Percentiles rank a stretch among this genome's conserved stretches.
These are phyloP conservation scores for Bryoglossum gracile DNA, from an alignment of 495 filamentous ascomycete species.

Conservation along the genomic window DNA sequence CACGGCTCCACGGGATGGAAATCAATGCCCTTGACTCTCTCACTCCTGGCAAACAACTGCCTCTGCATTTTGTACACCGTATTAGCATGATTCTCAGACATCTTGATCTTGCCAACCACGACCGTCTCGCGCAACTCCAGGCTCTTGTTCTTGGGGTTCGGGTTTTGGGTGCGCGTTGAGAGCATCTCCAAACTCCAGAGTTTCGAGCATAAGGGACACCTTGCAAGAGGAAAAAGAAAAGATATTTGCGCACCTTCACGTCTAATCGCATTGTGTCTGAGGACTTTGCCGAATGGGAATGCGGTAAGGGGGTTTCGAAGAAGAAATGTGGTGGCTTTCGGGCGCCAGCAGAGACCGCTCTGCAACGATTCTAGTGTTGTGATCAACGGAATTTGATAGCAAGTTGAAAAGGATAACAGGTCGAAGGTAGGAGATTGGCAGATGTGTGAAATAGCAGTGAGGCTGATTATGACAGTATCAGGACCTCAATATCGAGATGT, in stretches of 20 bases:
- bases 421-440: not conserved
- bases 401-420: not conserved
- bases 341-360: constrained; percentile 12
- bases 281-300: constrained; percentile 6
- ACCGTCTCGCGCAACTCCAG: constrained; percentile 10
- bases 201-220: constrained; percentile 2
- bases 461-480: not conserved
- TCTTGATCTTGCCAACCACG: constrained; percentile 19
- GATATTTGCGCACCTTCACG: constrained; percentile 83
- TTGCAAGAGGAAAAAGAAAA: not conserved
- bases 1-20: constrained; percentile 96
- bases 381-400: constrained; percentile 3
- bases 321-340: constrained; percentile 14
- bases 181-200: not conserved
- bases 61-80: constrained; percentile 43
- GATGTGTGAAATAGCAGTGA: not conserved
- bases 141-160: constrained; percentile 3
- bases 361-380: constrained; percentile 8
- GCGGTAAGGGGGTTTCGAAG: constrained; percentile 9
- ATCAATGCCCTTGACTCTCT: constrained; percentile 96
- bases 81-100: constrained; percentile 18
- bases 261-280: constrained; percentile 75
- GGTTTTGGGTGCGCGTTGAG: not conserved
- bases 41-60: constrained; percentile 74
- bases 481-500: constrained; percentile 1